Conservation (phyloP, 2,329 filamentous ascomycete species). For the Ascochyta koolunga region DNA sequence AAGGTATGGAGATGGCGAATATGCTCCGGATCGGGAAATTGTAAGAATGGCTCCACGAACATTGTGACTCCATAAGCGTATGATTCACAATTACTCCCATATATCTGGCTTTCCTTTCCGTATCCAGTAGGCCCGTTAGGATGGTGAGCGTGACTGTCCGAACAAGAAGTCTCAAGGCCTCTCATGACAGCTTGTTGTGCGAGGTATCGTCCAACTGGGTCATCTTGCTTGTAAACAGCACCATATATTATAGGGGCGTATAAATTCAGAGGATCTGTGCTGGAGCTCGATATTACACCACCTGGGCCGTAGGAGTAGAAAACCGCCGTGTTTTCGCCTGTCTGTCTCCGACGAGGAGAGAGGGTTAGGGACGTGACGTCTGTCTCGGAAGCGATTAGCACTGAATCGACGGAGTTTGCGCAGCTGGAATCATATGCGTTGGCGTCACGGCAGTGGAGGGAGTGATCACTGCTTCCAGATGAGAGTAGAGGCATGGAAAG, state of each 20-base stretch:
- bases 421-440: background rate
- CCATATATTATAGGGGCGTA: background rate
- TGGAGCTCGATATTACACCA: background rate
- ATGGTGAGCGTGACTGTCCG: background rate
- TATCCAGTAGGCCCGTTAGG: background rate
- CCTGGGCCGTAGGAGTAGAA: background rate
- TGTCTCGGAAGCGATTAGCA: background rate
- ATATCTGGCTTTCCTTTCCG: background rate
- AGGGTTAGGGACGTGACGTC: background rate
- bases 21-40: constrained; percentile 25
- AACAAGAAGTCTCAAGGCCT: background rate
- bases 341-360: background rate
- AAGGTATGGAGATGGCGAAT: constrained; percentile 28
- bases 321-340: background rate
- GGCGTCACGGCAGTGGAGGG: background rate
- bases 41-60: background rate
- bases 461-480: background rate
- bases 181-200: background rate
- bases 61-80: background rate
- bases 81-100: background rate
- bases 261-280: background rate
- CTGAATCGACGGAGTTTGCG: background rate
- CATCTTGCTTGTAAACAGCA: background rate
- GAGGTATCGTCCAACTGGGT: constrained; percentile 5
- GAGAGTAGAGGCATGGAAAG: background rate